Evolutionary conservation across 23 red algal genomes (phyloP), one percentile per base, ranked within the genome.

Genomic region (Gracilariopsis chorda): DNA sequence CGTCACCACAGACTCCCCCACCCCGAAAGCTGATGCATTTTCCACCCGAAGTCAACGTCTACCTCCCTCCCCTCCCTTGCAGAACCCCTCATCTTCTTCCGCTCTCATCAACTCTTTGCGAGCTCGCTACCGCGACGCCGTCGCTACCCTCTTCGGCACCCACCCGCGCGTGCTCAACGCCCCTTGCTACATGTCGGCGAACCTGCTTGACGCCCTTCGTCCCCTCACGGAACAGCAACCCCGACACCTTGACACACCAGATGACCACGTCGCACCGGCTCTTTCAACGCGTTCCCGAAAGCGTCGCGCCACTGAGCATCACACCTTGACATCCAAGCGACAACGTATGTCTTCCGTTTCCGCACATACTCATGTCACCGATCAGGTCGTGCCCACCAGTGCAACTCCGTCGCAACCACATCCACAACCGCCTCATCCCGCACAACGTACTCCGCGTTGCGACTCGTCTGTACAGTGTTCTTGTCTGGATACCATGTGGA

Each of bases 111-210:
- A 60, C 36, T 35, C 79, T 17, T 5, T 92, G 29, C 77, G 89
- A 55, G 51, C 65, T 19, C 59, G 78, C 46, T 92, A 73, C 79
- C 89, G 89, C 89, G 78, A 83, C 34, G 89, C 89, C 33, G 68
- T 92, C 1, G 78, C 80, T 63, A 70, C 51, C 21, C 68, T 92
- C 6, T 92, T 92, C 32, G 89, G 78, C 51, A 75, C 89, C 8
- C 78, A 47, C 16, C 89, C 89, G 30, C 64, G 48, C 47, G 78
- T 92, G 24, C 89, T 92, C 89, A 92, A 92, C 48, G 13, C 65
- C 37, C 36, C 85, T 6, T 89, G 85, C 85, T 53, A 19, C 24
- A 49, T 83, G 53, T 46, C 53, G 51, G 51, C 78, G 27, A 40
- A 28, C 11, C 42, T 20, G 4, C 33, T 51, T 25, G 17, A 44